Percentiles rank a stretch among this genome's conserved stretches.
Conservation (phyloP, 2,329 filamentous ascomycete species). For the Botrytis paeoniae region DNA sequence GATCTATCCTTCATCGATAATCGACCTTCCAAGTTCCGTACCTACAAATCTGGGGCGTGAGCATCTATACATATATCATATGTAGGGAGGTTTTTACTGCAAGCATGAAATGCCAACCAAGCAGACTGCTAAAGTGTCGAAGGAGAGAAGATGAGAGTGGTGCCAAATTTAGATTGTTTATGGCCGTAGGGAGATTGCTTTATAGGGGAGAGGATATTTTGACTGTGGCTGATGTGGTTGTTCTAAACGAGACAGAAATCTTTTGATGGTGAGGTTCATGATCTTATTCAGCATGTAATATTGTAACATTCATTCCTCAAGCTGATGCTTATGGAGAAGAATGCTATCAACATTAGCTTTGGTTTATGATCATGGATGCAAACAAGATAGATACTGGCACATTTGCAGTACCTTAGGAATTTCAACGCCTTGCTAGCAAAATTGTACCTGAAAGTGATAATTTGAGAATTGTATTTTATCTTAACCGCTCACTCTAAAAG, state of each 20-base stretch:
- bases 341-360: neutral
- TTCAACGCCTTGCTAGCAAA: neutral
- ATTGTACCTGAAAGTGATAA: neutral
- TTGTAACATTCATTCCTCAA: neutral
- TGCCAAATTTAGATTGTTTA: slow-evolving; percentile 17
- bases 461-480: neutral
- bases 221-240: neutral
- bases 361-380: neutral
- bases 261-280: slow-evolving; percentile 10
- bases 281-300: neutral
- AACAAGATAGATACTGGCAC: slow-evolving; percentile 8
- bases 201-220: slow-evolving; percentile 6
- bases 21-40: slow-evolving; percentile 9
- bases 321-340: neutral
- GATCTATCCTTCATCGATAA: slow-evolving; percentile 19
- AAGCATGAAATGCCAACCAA: slow-evolving; percentile 8
- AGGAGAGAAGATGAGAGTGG: slow-evolving; percentile 14
- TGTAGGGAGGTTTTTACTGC: slow-evolving; percentile 12
- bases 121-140: slow-evolving; percentile 6
- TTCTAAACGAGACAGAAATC: neutral
- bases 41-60: neutral
- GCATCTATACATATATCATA: slow-evolving; percentile 12
- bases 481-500: neutral
- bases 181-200: slow-evolving; percentile 14
- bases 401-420: slow-evolving; percentile 14